Evolutionary conservation across 345 rosid genomes (phyloP), one percentile per base, ranked within the genome.

Genomic region (Theobroma cacao): DNA sequence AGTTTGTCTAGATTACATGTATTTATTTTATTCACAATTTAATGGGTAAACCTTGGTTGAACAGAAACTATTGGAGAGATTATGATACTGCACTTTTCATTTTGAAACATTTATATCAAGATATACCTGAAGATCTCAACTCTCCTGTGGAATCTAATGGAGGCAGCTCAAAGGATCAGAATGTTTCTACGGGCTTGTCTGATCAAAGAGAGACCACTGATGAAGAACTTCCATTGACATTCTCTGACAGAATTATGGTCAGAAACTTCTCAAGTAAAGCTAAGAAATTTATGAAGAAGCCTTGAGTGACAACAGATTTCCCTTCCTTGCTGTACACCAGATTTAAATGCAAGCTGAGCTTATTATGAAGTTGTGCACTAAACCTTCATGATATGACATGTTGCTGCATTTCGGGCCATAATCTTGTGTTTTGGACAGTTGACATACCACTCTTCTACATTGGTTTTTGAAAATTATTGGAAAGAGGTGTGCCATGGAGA

Each of bases 31-130:
- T 20, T 75, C 65, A 36, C 28, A 48, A 48, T 81, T 41, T 77
- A 28, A 72, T 72, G 13, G 12, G 43, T 65, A 53, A 56, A 69
- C 80, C 63, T 77, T 34, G 60, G 71, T 62, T 45, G 34, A 66
- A 80, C 96, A 96, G 99, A 83, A 96, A 96, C 87, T 96, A 96
- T 77, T 94, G 99, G 99, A 93, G 99, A 84, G 99, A 96, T 82
- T 40, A 74, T 22, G 99, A 96, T 75, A 92, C 99, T 18, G 98
- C 98, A 31, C 94, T 96, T 30, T 96, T 93, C 87, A 91, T 96
- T 75, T 82, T 96, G 82, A 92, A 90, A 81, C 96, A 96, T 87
- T 80, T 96, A 78, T 91, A 92, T 77, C 85, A 90, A 20, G 91
- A 89, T 55, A 91, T 94, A 77, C 91, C 89, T 40, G 94, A 94